Conservation (phyloP, 2,329 filamentous ascomycete species). For the Colletotrichum cereale region DNA sequence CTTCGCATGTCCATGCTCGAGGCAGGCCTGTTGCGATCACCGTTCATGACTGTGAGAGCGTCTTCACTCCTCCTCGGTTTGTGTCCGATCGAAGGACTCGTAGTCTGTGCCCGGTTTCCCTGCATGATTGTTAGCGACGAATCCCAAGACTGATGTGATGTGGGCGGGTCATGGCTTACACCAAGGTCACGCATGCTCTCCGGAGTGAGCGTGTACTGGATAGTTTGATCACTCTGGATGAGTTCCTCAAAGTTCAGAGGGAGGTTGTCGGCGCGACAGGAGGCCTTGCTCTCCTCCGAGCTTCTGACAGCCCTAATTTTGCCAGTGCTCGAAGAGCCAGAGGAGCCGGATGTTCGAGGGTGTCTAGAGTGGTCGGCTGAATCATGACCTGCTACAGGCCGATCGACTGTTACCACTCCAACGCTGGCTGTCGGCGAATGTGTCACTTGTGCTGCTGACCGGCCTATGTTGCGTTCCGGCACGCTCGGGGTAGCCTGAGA, state of each 20-base stretch:
- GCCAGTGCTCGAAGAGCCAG: conserved; percentile 61
- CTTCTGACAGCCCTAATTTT: conserved; percentile 67
- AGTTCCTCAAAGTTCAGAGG: conserved; percentile 81
- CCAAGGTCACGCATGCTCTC: conserved; percentile 79
- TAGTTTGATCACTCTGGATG: conserved; percentile 84
- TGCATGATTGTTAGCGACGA: conserved; percentile 45
- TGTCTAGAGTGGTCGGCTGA: conserved; percentile 47
- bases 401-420: conserved; percentile 56
- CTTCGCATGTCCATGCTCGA: conserved; percentile 59
- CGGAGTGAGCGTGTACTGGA: conserved; percentile 85
- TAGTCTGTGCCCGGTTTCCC: conserved; percentile 54
- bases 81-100: conserved; percentile 56
- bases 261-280: conserved; percentile 66
- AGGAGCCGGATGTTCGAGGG: conserved; percentile 64
- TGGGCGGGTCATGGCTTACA: conserved; percentile 13
- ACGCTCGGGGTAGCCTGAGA: conserved; percentile 24
- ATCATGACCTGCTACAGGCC: conserved; percentile 37
- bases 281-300: conserved; percentile 67
- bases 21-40: conserved; percentile 47
- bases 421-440: conserved; percentile 47
- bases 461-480: conserved; percentile 42
- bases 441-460: conserved; percentile 15
- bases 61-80: conserved; percentile 63
- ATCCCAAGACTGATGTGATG: not conserved
- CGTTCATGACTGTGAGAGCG: conserved; percentile 50